Conservation (phyloP, 1,284 basidiomycete species). For the Irpex sp. region DNA sequence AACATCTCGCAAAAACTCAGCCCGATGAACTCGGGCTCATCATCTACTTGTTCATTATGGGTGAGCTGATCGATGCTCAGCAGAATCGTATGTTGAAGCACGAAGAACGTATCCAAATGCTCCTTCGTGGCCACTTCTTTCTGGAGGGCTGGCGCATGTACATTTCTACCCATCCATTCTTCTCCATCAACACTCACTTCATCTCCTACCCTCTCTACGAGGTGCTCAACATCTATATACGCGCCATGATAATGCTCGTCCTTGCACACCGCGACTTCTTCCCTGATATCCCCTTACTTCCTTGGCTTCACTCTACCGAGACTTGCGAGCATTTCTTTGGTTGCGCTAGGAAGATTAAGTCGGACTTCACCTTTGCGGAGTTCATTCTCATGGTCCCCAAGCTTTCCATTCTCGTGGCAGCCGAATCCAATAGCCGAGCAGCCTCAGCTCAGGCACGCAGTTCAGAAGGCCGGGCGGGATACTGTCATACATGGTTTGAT, state of each 20-base stretch:
- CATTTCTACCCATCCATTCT: constrained; percentile 3
- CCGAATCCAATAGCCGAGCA: too few relatives aligned
- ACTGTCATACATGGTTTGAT: too few relatives aligned
- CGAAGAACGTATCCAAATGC: constrained; percentile 29
- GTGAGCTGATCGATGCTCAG: constrained; percentile 23
- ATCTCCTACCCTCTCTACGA: constrained; percentile 31
- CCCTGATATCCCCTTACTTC: constrained; percentile 27
- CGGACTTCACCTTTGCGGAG: constrained; percentile 14
- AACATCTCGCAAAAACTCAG: constrained; percentile 7
- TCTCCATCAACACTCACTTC: constrained; percentile 17
- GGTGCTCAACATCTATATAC: constrained; percentile 27
- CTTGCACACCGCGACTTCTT: constrained; percentile 29
- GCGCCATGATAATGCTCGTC: constrained; percentile 29
- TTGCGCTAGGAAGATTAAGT: constrained; percentile 7
- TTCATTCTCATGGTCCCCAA: constrained; percentile 12
- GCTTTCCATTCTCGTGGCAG: not conserved
- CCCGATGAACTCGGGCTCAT: constrained; percentile 14
- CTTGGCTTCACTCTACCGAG: constrained; percentile 40
- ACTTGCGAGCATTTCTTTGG: constrained; percentile 26
- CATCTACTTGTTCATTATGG: constrained; percentile 24
- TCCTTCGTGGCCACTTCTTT: constrained; percentile 31
- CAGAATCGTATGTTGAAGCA: constrained; percentile 19
- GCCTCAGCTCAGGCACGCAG: too few relatives aligned
- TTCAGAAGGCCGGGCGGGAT: too few relatives aligned
- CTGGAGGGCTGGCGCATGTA: constrained; percentile 29